Conservation (phyloP, 2,329 filamentous ascomycete genomes). For the Phyllosticta citrichinensis region DNA sequence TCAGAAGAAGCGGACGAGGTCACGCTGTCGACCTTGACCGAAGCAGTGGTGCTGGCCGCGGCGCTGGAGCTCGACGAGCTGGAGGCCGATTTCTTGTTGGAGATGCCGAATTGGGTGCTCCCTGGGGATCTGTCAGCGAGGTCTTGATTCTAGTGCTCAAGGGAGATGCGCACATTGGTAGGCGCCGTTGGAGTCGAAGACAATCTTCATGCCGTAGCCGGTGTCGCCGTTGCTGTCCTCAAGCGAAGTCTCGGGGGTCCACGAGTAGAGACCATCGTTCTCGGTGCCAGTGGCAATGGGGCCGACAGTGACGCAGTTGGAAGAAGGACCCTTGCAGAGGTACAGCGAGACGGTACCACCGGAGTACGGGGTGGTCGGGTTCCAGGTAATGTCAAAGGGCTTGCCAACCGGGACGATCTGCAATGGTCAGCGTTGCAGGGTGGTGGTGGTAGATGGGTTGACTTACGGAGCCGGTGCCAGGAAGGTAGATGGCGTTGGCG, state of each 20-base stretch:
- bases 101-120: conserved; percentile 53
- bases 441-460: background rate
- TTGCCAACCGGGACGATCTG: conserved; percentile 45
- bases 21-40: conserved; percentile 12
- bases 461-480: conserved; percentile 38
- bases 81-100: conserved; percentile 23
- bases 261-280: conserved; percentile 47
- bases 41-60: conserved; percentile 11
- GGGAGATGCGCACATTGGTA: conserved; percentile 41
- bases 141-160: background rate
- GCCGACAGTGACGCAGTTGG: conserved; percentile 42
- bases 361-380: conserved; percentile 30
- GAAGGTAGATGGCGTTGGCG: conserved; percentile 47
- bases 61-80: background rate
- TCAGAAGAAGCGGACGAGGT: conserved; percentile 12
- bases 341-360: conserved; percentile 44
- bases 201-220: conserved; percentile 52
- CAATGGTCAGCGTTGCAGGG: background rate
- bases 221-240: conserved; percentile 32
- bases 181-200: conserved; percentile 48
- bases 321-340: conserved; percentile 49
- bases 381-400: conserved; percentile 50
- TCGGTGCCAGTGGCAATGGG: conserved; percentile 40
- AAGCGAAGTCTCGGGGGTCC: conserved; percentile 43
- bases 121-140: conserved; percentile 14